Percentiles rank a stretch among this genome's conserved stretches.
Conservation (phyloP, 2,329 filamentous ascomycete genomes). For the Penicillium sumatraense region DNA sequence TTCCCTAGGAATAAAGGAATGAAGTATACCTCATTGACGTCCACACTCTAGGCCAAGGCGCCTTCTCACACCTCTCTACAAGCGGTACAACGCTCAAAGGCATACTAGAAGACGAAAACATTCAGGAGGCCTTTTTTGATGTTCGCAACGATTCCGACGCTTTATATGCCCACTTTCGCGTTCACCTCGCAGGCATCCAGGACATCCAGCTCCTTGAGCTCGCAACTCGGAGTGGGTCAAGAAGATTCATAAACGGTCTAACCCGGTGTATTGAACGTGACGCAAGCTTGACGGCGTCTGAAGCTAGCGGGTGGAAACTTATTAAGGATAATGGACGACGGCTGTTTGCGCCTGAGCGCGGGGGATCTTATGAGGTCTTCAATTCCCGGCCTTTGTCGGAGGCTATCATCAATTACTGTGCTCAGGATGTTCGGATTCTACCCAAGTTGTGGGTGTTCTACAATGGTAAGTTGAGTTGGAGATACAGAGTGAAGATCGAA, state of each 20-base stretch:
- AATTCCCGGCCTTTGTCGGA: slow-evolving; percentile 11
- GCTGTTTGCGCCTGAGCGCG: slow-evolving; percentile 14
- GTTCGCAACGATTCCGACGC: slow-evolving; percentile 64
- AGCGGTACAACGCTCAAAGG: slow-evolving; percentile 35
- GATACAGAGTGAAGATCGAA: not conserved
- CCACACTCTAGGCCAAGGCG: slow-evolving; percentile 37
- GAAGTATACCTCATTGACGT: slow-evolving; percentile 54
- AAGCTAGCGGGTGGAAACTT: slow-evolving; percentile 22
- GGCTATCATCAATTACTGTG: slow-evolving; percentile 10
- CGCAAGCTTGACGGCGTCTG: slow-evolving; percentile 7
- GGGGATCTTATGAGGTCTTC: slow-evolving; percentile 13
- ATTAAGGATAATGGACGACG: slow-evolving; percentile 20
- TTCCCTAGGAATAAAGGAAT: slow-evolving; percentile 25
- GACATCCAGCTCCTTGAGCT: slow-evolving; percentile 64
- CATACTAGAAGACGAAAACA: slow-evolving; percentile 51
- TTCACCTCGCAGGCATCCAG: slow-evolving; percentile 51
- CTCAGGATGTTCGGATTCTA: slow-evolving; percentile 10
- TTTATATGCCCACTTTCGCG: slow-evolving; percentile 51
- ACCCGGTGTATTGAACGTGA: slow-evolving; percentile 45
- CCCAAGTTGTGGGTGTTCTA: not conserved
- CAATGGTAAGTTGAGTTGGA: not conserved
- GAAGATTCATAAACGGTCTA: slow-evolving; percentile 39
- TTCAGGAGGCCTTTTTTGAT: slow-evolving; percentile 62
- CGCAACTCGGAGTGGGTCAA: slow-evolving; percentile 35
- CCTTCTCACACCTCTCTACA: slow-evolving; percentile 44